Evolutionary conservation across 2,329 filamentous ascomycete species (phyloP), one percentile per base, ranked within the genome.

Genomic region (Aureobasidium zeae): DNA sequence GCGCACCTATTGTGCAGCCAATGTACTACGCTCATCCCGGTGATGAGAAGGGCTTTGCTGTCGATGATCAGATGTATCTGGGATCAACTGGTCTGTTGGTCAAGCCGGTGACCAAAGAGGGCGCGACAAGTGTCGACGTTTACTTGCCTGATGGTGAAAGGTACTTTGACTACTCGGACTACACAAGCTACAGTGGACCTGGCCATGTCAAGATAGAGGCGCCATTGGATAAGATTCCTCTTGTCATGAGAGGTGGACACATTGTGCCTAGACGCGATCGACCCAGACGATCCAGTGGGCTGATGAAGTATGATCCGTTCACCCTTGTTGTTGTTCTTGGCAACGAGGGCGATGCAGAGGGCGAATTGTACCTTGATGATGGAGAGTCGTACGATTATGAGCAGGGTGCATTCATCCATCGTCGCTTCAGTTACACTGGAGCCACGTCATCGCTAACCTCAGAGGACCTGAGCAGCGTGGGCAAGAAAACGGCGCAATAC

Each of bases 141-240:
- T 95, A 93, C 66, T 77, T 98, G 43, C 82, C 88, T 1, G 89
- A 96, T 53, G 76, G 82, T 47, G 85, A 93, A 62, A 74, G 83
- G 42, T 96, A 98, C 64, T 98, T 88, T 57, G 85, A 96, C 64
- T 98, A 98, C 68, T 93, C 91, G 59, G 86, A 86, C 55, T 95
- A 86, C 66, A 77, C 81, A 30, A 69, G 77, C 31, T 78, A 93
- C 57, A 80, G 79, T 16, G 74, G 81, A 17, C 78, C 80, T 49
- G 83, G 85, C 51, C 81, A 82, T 61, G 70, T 86, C 49, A 82
- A 76, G 1, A 69, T 95, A 26, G 65, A 76, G 1, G 85, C 89
- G 0, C 85, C 88, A 0, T 71, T 96, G 3, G 84, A 94, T 45
- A 86, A 81, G 55, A 84, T 94, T 13, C 89, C 91, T 0, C 66